These are phyloP conservation scores for Trichoderma guizhouense DNA, from an alignment of 2,329 filamentous ascomycete genomes.

Conservation along the genomic window DNA sequence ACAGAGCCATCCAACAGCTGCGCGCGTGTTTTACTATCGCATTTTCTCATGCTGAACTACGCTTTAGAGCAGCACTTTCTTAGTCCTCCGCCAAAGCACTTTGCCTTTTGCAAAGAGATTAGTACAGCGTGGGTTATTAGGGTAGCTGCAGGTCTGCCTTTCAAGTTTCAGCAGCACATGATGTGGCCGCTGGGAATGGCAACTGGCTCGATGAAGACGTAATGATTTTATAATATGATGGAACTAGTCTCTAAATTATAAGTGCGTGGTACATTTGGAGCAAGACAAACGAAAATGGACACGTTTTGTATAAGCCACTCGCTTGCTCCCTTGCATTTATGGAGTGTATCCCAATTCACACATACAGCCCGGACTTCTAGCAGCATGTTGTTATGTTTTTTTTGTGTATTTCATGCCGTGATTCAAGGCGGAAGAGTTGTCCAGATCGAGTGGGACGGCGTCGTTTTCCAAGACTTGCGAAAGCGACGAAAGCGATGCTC, in stretches of 20 bases:
- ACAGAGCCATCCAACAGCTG: background rate
- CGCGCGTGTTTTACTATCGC: background rate
- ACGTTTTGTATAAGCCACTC: background rate
- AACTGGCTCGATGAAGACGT: background rate
- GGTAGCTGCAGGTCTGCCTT: background rate
- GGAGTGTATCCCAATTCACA: background rate
- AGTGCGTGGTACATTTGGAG: background rate
- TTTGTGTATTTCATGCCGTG: no score
- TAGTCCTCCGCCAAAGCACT: background rate
- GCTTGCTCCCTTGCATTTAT: background rate
- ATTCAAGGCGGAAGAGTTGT: background rate
- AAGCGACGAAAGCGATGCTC: background rate
- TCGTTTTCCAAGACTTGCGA: background rate
- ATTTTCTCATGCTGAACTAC: background rate
- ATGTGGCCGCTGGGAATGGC: background rate
- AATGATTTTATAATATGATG: background rate
- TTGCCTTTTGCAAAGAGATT: background rate
- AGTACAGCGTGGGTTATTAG: background rate
- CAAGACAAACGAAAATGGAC: background rate
- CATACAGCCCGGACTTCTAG: background rate
- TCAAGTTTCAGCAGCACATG: background rate
- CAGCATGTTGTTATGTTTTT: background rate
- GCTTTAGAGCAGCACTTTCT: background rate
- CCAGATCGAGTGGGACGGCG: background rate
- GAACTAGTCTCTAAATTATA: background rate